phyloP scores from a whole-genome alignment of 352 stramenopile genomes.

The Pythium volutum region DNA sequence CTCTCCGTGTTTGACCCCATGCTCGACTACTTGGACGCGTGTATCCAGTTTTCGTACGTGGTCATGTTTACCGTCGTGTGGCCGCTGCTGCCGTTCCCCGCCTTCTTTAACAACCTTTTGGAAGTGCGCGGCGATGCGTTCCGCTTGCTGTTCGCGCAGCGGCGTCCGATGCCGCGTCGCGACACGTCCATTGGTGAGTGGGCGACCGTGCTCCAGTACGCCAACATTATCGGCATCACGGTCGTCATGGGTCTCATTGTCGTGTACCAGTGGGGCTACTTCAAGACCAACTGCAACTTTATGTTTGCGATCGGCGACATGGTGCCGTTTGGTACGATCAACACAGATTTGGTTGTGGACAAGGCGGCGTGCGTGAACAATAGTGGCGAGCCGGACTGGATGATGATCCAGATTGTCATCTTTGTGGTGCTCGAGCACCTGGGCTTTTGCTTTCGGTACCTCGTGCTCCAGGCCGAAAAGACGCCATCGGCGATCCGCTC shows the following conservation, averaged over 20 bases:
- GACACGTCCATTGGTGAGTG: conserved; percentile 84
- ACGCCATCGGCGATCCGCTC: conserved; percentile 67
- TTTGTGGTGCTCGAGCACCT: conserved; percentile 84
- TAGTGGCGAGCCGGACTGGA: conserved; percentile 42
- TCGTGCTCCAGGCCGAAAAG: conserved; percentile 81
- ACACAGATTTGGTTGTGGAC: conserved; percentile 31
- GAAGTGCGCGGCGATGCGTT: conserved; percentile 85
- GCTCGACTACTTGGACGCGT: conserved; percentile 85
- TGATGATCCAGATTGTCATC: conserved; percentile 78
- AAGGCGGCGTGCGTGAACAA: conserved; percentile 39
- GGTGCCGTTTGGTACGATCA: conserved; percentile 67
- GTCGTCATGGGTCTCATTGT: conserved; percentile 80
- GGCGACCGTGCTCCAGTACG: conserved; percentile 80
- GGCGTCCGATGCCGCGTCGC: conserved; percentile 75
- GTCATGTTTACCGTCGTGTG: conserved; percentile 91
- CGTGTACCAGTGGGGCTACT: conserved; percentile 84
- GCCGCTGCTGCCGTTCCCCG: conserved; percentile 81
- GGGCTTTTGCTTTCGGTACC: conserved; percentile 78
- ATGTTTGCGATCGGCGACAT: conserved; percentile 65
- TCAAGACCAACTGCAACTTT: conserved; percentile 75
- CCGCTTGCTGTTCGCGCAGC: conserved; percentile 74
- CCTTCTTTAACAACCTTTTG: conserved; percentile 86
- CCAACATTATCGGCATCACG: conserved; percentile 84
- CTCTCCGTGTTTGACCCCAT: conserved; percentile 80
- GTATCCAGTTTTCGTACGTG: conserved; percentile 89